Evolutionary conservation across 352 stramenopile genomes (phyloP).

Genomic region (Phytopythium litorale): DNA sequence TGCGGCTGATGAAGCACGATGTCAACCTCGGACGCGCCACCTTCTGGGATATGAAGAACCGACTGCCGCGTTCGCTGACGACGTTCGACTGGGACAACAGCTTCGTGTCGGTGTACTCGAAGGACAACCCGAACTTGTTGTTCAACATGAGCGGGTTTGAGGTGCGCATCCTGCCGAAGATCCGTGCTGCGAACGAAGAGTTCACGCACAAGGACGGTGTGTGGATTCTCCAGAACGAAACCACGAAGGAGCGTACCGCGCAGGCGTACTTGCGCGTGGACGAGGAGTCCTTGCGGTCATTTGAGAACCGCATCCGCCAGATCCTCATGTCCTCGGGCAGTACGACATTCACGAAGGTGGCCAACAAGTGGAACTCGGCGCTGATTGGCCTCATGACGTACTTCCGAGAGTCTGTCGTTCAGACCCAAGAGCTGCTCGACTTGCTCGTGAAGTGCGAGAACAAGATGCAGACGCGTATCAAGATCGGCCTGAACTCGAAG

Average conservation of each 20-base stretch:
- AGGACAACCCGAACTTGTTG: conserved; percentile 99
- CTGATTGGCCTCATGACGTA: conserved; percentile 99
- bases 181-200: conserved; percentile 86
- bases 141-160: conserved; percentile 99
- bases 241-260: conserved; percentile 99
- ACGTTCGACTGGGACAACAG: conserved; percentile 99
- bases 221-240: conserved; percentile 99
- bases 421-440: conserved; percentile 99
- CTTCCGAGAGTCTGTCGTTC: conserved; percentile 98
- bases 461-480: conserved; percentile 99
- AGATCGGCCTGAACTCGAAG: conserved; percentile 99
- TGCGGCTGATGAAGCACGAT: conserved; percentile 99
- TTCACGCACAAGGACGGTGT: conserved; percentile 98
- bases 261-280: conserved; percentile 97
- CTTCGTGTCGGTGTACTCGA: conserved; percentile 99
- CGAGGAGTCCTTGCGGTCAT: conserved; percentile 93
- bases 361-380: conserved; percentile 98
- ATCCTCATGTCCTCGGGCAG: conserved; percentile 99
- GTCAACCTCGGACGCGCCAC: conserved; percentile 99
- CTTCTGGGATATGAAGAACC: conserved; percentile 99
- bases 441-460: conserved; percentile 99
- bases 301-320: conserved; percentile 99
- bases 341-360: conserved; percentile 99
- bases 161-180: conserved; percentile 93
- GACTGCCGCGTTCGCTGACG: conserved; percentile 96